Base-by-base conservation (phyloP, 352 stramenopile genomes). In the Pythium coloratum region DNA sequence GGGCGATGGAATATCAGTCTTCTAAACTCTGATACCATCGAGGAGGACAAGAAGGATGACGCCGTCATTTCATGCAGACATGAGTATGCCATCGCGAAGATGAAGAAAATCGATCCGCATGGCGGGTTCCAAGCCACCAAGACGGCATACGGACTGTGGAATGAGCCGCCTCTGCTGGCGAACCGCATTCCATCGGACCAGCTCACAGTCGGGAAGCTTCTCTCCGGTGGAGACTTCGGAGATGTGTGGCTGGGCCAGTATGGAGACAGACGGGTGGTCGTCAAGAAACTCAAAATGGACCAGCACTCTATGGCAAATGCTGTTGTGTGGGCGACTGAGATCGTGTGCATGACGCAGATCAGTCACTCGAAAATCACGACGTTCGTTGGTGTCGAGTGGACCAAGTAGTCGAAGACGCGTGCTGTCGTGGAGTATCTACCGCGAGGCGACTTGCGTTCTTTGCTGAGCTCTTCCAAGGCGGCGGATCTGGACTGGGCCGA, bases 371-470 rank as follows among this genome's bases (percentile, higher is more conserved):
- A 89, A 71, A 84, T 91, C 36, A 81, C 89, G 49, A 69, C 58
- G n/a, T 88, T 91, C 50, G 84, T 90, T 32, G 83, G 83, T 47
- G 83, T 90, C 14, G 81, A 79, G 33, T 91, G 83, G 83, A 82
- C 75, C 33, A 85, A 84, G 42, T 70, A 76, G 24, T 36, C 81
- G 64, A 78, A 80, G 0, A 88, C 89, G 34, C 77, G 88, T 57
- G 78, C 77, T 9, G 69, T 90, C 44, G 86, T 76, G 0, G 83
- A 91, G 64, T 90, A 87, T 53, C 89, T 91, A 81, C 79, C 89
- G n/a, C n/a, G n/a, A 20, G 83, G 81, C 10, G 80, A 91, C 54
- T 63, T 91, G 13, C 81, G 80, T 40, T 76, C 71, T 57, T 60
- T 90, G 9, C 62, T 91, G 8, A 70, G 84, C 51, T n/a, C 10